Conservation (phyloP, 495 filamentous ascomycete species). For the Immersiella caudata region DNA sequence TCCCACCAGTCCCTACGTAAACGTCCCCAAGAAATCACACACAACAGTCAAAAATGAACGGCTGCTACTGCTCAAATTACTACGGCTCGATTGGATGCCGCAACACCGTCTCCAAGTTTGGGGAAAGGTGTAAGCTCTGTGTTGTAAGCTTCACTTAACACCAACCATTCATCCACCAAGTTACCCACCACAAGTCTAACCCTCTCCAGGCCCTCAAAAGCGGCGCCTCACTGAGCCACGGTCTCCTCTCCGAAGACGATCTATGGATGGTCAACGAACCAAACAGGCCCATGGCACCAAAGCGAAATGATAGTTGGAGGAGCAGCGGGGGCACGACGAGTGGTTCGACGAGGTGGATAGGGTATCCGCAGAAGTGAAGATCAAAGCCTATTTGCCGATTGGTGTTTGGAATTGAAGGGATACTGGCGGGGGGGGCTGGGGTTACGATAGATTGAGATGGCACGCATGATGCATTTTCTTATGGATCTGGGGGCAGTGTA, state of each 20-base stretch:
- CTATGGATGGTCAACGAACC: constrained; percentile 19
- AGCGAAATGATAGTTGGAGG: constrained; percentile 6
- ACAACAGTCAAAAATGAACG: constrained; percentile 22
- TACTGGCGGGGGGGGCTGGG: not conserved
- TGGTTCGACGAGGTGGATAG: not conserved
- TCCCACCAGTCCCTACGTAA: not conserved
- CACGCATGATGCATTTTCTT: too few relatives aligned
- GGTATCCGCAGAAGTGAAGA: not conserved
- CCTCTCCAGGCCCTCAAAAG: constrained; percentile 24
- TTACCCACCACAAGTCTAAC: not conserved
- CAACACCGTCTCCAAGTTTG: constrained; percentile 49
- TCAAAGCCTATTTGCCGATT: not conserved
- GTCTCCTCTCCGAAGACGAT: constrained; percentile 30
- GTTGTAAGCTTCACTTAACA: constrained; percentile 31
- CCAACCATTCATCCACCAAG: not conserved
- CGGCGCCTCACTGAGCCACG: constrained; percentile 31
- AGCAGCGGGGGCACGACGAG: not conserved
- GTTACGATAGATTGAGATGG: not conserved
- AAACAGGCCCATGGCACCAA: not conserved
- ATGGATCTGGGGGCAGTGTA: not conserved
- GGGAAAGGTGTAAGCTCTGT: constrained; percentile 49
- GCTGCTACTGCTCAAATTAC: constrained; percentile 57
- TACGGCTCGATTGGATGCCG: constrained; percentile 52
- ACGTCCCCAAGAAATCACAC: not conserved
- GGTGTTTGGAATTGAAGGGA: not conserved